Conservation (phyloP, 164 flowering plant genomes). For the Macadamia integrifolia region DNA sequence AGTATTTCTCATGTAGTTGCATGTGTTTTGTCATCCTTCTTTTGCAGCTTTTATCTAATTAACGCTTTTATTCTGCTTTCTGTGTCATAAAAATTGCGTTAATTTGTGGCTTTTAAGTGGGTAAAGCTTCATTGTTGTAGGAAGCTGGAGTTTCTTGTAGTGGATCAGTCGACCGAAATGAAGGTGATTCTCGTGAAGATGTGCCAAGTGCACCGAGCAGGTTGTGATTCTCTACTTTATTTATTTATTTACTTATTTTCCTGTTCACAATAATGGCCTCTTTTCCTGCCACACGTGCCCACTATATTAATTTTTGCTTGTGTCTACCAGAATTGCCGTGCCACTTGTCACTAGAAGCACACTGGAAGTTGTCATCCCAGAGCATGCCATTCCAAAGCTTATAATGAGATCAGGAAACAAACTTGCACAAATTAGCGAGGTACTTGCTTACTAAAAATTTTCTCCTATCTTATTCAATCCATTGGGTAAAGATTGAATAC, state of each 20-base stretch:
- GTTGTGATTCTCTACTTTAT: slow-evolving; percentile 24
- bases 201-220: slow-evolving; percentile 45
- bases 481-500: neutral
- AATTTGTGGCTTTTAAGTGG: neutral
- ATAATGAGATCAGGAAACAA: slow-evolving; percentile 67
- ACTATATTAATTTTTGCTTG: slow-evolving; percentile 6
- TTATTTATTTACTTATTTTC: neutral
- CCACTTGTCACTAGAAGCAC: slow-evolving; percentile 86
- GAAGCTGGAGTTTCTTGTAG: slow-evolving; percentile 39
- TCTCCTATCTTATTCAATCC: neutral
- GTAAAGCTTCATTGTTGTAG: slow-evolving; percentile 29
- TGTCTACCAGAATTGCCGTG: slow-evolving; percentile 40
- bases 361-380: slow-evolving; percentile 87
- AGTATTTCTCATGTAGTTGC: neutral
- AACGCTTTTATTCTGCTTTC: neutral
- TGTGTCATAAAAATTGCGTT: neutral
- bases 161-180: slow-evolving; percentile 43
- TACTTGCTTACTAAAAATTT: slow-evolving; percentile 11
- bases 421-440: slow-evolving; percentile 94
- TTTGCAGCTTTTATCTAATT: neutral
- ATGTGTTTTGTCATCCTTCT: neutral
- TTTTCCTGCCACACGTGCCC: neutral
- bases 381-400: slow-evolving; percentile 73
- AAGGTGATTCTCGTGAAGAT: slow-evolving; percentile 52
- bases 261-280: neutral